Evolutionary conservation across 2,329 filamentous ascomycete species (phyloP).

Genomic region (Dendrostoma leiphaemia): DNA sequence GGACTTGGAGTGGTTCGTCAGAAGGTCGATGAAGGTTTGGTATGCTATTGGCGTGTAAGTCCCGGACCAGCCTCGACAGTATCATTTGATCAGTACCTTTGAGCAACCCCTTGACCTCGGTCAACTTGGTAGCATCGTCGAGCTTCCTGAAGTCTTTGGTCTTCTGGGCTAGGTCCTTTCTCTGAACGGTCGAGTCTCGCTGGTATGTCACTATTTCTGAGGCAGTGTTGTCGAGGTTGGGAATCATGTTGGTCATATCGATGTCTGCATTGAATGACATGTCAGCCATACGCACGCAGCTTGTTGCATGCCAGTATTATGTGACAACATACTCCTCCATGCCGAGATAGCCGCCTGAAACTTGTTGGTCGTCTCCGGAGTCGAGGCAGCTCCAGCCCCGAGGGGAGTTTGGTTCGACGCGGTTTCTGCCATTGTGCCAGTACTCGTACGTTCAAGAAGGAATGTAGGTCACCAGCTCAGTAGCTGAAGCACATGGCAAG

Average conservation of each 20-base stretch:
- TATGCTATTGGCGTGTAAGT: constrained; percentile 62
- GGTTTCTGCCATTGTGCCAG: constrained; percentile 10
- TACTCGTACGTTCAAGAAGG: neutral
- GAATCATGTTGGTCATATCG: constrained; percentile 79
- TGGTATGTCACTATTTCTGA: constrained; percentile 93
- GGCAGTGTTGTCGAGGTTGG: constrained; percentile 86
- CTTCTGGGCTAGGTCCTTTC: constrained; percentile 97
- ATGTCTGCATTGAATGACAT: constrained; percentile 60
- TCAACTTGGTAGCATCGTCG: constrained; percentile 82
- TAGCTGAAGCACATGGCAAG: constrained; percentile 12
- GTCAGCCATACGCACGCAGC: constrained; percentile 9
- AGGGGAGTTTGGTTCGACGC: constrained; percentile 2
- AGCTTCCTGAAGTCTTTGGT: constrained; percentile 97
- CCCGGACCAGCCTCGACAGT: neutral
- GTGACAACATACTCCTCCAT: constrained; percentile 74
- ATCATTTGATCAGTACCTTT: constrained; percentile 59
- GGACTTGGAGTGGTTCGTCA: constrained; percentile 93
- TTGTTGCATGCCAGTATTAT: constrained; percentile 6
- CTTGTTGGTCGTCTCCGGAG: constrained; percentile 71
- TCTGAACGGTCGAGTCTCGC: constrained; percentile 89
- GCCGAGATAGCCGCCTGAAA: constrained; percentile 95
- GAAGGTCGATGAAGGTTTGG: constrained; percentile 93
- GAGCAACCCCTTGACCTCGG: constrained; percentile 83
- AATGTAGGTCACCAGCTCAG: constrained; percentile 3
- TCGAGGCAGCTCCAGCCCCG: constrained; percentile 2